Percentiles rank a stretch among this genome's conserved stretches.
Evolutionary conservation across 2,329 filamentous ascomycete species (phyloP).

Genomic region (Sporothrix dimorphospora): DNA sequence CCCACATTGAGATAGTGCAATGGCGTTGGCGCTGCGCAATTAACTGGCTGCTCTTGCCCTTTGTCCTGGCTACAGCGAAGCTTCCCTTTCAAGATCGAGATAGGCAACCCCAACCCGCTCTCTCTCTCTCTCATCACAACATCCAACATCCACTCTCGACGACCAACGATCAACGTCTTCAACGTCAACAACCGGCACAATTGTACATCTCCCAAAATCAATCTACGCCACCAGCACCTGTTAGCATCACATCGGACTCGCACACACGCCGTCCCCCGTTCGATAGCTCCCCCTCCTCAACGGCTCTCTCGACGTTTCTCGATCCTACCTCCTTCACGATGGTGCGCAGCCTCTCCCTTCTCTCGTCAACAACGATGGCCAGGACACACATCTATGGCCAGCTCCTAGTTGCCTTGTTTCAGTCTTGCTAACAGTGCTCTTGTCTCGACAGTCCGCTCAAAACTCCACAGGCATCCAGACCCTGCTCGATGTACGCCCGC

Average conservation of each 20-base stretch:
- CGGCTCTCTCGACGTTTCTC: background rate
- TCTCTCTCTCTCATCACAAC: background rate
- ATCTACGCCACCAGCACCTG: background rate
- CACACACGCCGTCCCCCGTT: background rate
- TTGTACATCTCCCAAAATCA: background rate
- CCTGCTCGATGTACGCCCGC: constrained; percentile 83
- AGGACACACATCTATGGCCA: background rate
- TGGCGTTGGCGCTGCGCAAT: constrained; percentile 30
- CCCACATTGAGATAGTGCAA: constrained; percentile 14
- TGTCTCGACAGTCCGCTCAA: constrained; percentile 77
- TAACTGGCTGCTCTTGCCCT: constrained; percentile 28
- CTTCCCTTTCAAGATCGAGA: constrained; percentile 20
- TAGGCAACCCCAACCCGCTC: constrained; percentile 19
- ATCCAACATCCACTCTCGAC: background rate
- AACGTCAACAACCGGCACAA: background rate
- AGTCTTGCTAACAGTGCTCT: background rate
- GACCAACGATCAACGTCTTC: background rate
- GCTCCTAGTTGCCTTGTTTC: background rate
- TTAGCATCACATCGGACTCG: background rate
- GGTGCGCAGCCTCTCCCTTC: background rate
- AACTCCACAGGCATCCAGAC: constrained; percentile 99
- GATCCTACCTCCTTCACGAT: constrained; percentile 11
- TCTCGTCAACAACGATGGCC: background rate
- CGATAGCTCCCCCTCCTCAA: background rate
- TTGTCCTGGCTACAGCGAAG: constrained; percentile 18